These are phyloP conservation scores for Beauveria sp. DNA, from an alignment of 2,329 filamentous ascomycete species.

Conservation along the genomic window DNA sequence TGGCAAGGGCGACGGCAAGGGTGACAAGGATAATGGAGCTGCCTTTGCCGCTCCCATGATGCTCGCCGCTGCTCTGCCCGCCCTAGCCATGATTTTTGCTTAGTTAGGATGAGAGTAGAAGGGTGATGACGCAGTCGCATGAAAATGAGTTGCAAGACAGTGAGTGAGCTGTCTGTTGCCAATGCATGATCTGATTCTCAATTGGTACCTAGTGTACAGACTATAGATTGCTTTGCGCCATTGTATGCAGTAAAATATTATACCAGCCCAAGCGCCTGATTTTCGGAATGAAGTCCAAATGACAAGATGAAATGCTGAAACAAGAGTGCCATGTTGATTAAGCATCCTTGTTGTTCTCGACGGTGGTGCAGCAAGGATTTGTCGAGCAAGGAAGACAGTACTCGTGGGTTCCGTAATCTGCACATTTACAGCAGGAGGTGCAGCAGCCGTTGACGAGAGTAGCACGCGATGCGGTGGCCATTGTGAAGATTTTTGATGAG, in stretches of 20 bases:
- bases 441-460: conserved; percentile 20
- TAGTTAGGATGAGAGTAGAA: conserved; percentile 14
- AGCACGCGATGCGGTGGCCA: conserved; percentile 6
- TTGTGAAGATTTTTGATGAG: neutral
- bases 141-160: neutral
- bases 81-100: conserved; percentile 28
- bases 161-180: neutral
- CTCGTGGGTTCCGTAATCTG: conserved; percentile 25
- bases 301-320: conserved; percentile 3
- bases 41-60: conserved; percentile 23
- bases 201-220: conserved; percentile 8
- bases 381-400: conserved; percentile 23
- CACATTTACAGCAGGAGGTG: conserved; percentile 24
- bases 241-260: neutral
- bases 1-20: conserved; percentile 10
- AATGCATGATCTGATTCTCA: conserved; percentile 8
- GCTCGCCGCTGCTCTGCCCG: conserved; percentile 26
- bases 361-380: conserved; percentile 17
- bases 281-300: neutral
- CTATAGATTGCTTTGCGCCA: conserved; percentile 9
- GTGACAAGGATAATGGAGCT: conserved; percentile 23
- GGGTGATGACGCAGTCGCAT: neutral
- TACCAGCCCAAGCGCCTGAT: conserved; percentile 4
- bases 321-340: neutral
- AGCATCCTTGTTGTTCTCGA: neutral